Evolutionary conservation across 345 rosid genomes (phyloP).

Genomic region (Eucalyptus guilfoylei): DNA sequence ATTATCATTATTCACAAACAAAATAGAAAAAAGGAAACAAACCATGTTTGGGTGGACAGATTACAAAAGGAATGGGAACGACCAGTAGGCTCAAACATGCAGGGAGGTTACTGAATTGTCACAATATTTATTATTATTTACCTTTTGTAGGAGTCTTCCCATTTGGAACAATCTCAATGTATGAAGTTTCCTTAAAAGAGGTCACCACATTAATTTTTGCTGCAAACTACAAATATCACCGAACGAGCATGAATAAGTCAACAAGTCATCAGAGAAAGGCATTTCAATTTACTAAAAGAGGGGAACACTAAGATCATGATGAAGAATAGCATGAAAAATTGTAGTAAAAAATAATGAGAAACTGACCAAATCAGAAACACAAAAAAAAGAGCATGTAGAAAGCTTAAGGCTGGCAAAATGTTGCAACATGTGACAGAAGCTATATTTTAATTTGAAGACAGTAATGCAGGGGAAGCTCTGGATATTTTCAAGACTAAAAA

Average conservation of each 20-base stretch:
- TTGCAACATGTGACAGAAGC: not conserved
- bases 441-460: not conserved
- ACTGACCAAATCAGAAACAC: not conserved
- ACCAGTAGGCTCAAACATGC: not conserved
- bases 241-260: conserved; percentile 3
- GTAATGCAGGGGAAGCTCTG: not conserved
- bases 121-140: not conserved
- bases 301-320: not conserved
- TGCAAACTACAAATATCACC: conserved; percentile 49
- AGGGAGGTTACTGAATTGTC: not conserved
- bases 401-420: not conserved
- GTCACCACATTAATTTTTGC: conserved; percentile 79
- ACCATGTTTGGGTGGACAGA: not conserved
- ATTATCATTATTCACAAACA: not conserved
- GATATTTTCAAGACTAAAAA: not conserved
- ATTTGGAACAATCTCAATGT: conserved; percentile 78
- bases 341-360: not conserved
- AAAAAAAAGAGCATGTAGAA: not conserved
- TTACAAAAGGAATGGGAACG: not conserved
- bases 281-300: not conserved
- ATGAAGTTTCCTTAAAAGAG: conserved; percentile 80
- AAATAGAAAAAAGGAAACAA: not conserved
- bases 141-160: conserved; percentile 58
- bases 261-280: not conserved
- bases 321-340: not conserved